Evolutionary conservation across 176 grass and related monocot genomes (phyloP).

Genomic region (maize (Zea mays)): Zm-B73-REFERENCE-NAM-5.0 NC_050099.1:84993501-84994000

Average conservation of each 20-base stretch:
- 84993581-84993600: background rate
- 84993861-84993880: too few species aligned
- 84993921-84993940: too few species aligned
- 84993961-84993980: slow-evolving; percentile 79
- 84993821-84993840: background rate
- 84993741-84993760: too few species aligned
- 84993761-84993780: background rate
- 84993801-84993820: slow-evolving; percentile 24
- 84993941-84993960: slow-evolving; percentile 23
- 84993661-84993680: background rate
- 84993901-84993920: slow-evolving; percentile 61
- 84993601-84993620: background rate
- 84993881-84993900: too few species aligned
- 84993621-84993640: background rate
- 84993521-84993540: slow-evolving; percentile 55
- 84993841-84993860: too few species aligned
- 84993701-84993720: too few species aligned
- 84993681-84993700: slow-evolving; percentile 17
- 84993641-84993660: background rate
- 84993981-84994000: slow-evolving; percentile 81
- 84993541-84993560: slow-evolving; percentile 26
- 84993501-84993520: slow-evolving; percentile 98
- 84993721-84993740: too few species aligned
- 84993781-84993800: slow-evolving; percentile 10
- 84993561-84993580: background rate